phyloP scores from a whole-genome alignment of 805 yeast species.

The Pichia occidentalis region DNA sequence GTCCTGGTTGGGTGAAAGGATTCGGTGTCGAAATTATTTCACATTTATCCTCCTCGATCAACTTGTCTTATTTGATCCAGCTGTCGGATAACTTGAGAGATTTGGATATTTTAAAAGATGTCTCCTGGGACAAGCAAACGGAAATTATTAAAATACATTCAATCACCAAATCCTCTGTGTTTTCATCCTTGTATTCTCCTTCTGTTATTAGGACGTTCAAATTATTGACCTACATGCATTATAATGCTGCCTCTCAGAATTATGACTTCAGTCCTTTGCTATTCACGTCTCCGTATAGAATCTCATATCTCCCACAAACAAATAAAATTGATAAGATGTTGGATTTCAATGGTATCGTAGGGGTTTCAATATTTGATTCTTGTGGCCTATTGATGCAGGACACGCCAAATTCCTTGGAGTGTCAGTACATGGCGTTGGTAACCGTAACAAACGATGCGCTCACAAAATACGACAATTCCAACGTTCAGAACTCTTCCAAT shows the following conservation, averaged over 20 bases:
- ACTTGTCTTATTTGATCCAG: constrained; percentile 53
- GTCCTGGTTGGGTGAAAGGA: constrained; percentile 92
- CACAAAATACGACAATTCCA: constrained; percentile 2
- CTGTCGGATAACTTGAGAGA: constrained; percentile 34
- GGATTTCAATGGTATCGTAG: constrained; percentile 30
- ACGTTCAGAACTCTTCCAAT: background rate
- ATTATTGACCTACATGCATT: constrained; percentile 50
- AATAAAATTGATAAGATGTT: constrained; percentile 2
- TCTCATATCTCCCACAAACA: constrained; percentile 30
- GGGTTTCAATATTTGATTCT: constrained; percentile 30
- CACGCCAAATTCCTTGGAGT: constrained; percentile 33
- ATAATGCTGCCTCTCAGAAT: constrained; percentile 10
- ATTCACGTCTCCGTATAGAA: constrained; percentile 33
- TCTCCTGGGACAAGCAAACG: constrained; percentile 3
- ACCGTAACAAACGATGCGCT: constrained; percentile 25
- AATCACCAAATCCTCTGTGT: constrained; percentile 20
- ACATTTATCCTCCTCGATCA: constrained; percentile 36
- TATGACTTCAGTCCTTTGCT: constrained; percentile 42
- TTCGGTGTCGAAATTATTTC: constrained; percentile 65
- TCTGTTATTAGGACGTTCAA: constrained; percentile 47
- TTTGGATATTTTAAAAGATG: constrained; percentile 8
- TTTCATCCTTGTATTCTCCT: constrained; percentile 46
- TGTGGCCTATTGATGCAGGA: constrained; percentile 29
- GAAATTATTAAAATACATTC: constrained; percentile 11
- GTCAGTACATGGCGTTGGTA: constrained; percentile 37